phyloP scores from a whole-genome alignment of 2,329 filamentous ascomycete species.

The Trichophyton rubrum region DNA sequence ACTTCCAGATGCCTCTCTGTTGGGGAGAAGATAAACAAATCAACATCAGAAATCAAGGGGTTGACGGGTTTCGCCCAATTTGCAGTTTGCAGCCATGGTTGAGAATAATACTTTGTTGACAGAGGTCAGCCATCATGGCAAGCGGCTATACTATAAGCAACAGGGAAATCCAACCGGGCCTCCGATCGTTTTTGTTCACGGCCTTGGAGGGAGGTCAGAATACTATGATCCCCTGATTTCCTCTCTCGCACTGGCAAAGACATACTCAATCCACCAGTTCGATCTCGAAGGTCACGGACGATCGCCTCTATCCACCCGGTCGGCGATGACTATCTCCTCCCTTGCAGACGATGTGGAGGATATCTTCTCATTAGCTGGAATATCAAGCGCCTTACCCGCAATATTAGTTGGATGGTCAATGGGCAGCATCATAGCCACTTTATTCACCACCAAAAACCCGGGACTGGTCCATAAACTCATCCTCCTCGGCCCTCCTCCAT shows the following conservation, averaged over 20 bases:
- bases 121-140: slow-evolving; percentile 25
- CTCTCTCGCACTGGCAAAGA: slow-evolving; percentile 20
- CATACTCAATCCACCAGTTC: slow-evolving; percentile 32
- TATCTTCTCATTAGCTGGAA: slow-evolving; percentile 26
- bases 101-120: neutral
- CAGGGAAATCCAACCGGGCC: slow-evolving; percentile 17
- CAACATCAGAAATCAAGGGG: neutral
- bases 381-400: slow-evolving; percentile 18
- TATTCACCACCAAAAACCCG: slow-evolving; percentile 31
- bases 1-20: neutral
- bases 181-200: slow-evolving; percentile 43
- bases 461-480: slow-evolving; percentile 34
- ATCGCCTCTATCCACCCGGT: slow-evolving; percentile 39
- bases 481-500: slow-evolving; percentile 37
- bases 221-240: slow-evolving; percentile 37
- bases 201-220: slow-evolving; percentile 38
- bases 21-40: neutral
- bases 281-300: slow-evolving; percentile 47
- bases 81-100: neutral
- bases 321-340: slow-evolving; percentile 31
- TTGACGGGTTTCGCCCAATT: neutral
- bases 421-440: slow-evolving; percentile 39
- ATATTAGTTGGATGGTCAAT: slow-evolving; percentile 42
- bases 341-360: slow-evolving; percentile 34
- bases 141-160: slow-evolving; percentile 30